phyloP scores from a whole-genome alignment of 2,329 filamentous ascomycete species.

The Pseudopyricularia cyperi region DNA sequence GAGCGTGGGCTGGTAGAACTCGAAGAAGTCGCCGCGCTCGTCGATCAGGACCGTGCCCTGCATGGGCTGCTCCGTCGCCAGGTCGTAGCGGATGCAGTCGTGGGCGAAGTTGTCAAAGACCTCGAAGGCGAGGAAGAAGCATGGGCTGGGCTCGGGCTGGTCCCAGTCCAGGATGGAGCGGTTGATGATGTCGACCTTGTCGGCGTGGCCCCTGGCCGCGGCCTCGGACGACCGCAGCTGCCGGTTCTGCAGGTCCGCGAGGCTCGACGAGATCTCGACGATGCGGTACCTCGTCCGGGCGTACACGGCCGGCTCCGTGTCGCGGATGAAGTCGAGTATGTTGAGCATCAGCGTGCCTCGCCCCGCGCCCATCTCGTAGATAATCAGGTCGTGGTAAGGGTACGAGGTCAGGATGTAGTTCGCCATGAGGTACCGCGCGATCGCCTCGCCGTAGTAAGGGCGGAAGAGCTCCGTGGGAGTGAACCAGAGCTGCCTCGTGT shows the following conservation, averaged over 20 bases:
- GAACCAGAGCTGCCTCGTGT: conserved; percentile 89
- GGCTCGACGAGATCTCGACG: conserved; percentile 80
- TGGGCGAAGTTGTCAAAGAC: conserved; percentile 98
- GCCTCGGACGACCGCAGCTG: conserved; percentile 33
- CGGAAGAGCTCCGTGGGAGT: conserved; percentile 95
- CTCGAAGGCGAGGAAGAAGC: conserved; percentile 95
- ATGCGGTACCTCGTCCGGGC: conserved; percentile 86
- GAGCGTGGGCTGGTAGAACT: conserved; percentile 73
- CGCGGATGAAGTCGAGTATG: conserved; percentile 90
- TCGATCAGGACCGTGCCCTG: conserved; percentile 87
- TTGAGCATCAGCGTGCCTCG: conserved; percentile 98
- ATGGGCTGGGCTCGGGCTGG: conserved; percentile 75
- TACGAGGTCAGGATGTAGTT: conserved; percentile 94
- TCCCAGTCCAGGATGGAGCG: conserved; percentile 91
- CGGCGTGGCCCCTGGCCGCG: conserved; percentile 59
- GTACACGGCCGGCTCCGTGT: conserved; percentile 82
- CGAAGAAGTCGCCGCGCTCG: conserved; percentile 75
- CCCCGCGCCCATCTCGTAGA: conserved; percentile 97
- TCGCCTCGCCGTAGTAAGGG: conserved; percentile 92
- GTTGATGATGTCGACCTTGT: conserved; percentile 90
- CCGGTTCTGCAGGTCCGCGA: conserved; percentile 65
- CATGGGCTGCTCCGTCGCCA: conserved; percentile 64
- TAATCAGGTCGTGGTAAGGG: conserved; percentile 91
- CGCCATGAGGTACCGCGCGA: conserved; percentile 87
- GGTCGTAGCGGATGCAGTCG: conserved; percentile 85